Evolutionary conservation across 768 basidiomycete species (phyloP).

Genomic region (Mycena venus): DNA sequence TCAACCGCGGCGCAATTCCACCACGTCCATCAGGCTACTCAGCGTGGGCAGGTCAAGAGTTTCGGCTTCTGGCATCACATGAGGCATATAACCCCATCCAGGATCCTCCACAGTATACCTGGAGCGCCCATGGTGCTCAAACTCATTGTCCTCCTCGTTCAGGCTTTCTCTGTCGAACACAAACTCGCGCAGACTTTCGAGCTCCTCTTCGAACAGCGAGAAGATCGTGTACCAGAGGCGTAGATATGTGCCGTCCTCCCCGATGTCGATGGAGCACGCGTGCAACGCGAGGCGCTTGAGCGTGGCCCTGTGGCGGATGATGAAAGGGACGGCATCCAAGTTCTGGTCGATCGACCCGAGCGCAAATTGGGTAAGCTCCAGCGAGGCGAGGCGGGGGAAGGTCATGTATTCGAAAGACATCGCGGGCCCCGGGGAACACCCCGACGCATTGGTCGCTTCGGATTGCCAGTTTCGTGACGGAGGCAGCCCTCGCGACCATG

Average conservation of each 20-base stretch:
- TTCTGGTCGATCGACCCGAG: too few relatives aligned
- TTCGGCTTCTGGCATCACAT: neutral
- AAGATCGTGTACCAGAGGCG: slow-evolving; percentile 20
- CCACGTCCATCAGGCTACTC: slow-evolving; percentile 43
- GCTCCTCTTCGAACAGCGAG: neutral
- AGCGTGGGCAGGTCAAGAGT: neutral
- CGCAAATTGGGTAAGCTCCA: neutral
- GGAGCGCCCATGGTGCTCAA: neutral
- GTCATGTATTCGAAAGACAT: neutral
- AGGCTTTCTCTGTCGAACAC: neutral
- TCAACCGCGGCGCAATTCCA: too few relatives aligned
- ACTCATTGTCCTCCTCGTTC: too few relatives aligned
- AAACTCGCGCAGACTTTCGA: neutral
- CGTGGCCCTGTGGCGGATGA: slow-evolving; percentile 18
- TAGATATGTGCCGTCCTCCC: neutral
- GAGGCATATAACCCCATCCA: too few relatives aligned
- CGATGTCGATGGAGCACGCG: slow-evolving; percentile 9
- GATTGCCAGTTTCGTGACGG: neutral
- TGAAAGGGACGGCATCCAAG: slow-evolving; percentile 1
- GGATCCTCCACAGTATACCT: neutral
- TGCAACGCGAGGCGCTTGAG: slow-evolving; percentile 20
- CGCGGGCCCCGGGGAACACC: neutral
- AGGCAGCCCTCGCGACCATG: neutral
- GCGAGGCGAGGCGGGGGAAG: slow-evolving; percentile 7
- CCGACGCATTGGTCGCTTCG: slow-evolving; percentile 14